Percentiles rank a stretch among this genome's conserved stretches.
Evolutionary conservation across 2,329 filamentous ascomycete genomes (phyloP).

Genomic region (Fusarium sp.): DNA sequence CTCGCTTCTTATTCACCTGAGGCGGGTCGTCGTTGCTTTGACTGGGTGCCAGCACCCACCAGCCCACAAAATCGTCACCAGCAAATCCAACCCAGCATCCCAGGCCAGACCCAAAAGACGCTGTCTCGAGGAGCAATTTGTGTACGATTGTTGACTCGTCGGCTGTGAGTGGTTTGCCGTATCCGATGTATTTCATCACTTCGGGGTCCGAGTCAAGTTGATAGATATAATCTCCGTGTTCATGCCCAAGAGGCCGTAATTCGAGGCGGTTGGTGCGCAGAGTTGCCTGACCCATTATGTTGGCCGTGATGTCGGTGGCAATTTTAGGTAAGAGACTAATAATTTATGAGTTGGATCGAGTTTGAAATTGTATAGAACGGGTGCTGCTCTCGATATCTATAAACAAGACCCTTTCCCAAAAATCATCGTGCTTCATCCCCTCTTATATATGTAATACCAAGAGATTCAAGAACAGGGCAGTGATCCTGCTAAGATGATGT

Average conservation of each 20-base stretch:
- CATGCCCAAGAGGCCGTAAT: conserved; percentile 30
- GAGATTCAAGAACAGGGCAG: conserved; percentile 18
- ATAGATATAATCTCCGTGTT: conserved; percentile 38
- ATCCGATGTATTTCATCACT: conserved; percentile 44
- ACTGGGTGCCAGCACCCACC: conserved; percentile 48
- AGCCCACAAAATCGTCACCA: conserved; percentile 48
- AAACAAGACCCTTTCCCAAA: background rate
- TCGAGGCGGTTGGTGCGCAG: conserved; percentile 37
- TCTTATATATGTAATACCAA: conserved; percentile 34
- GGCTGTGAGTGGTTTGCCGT: conserved; percentile 37
- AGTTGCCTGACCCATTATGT: conserved; percentile 37
- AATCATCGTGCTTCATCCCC: conserved; percentile 11
- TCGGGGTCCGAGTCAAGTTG: conserved; percentile 37
- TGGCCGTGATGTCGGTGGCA: background rate
- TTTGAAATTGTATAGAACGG: background rate
- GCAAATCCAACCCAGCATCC: conserved; percentile 40
- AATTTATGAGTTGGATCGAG: background rate
- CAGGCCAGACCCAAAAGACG: conserved; percentile 34
- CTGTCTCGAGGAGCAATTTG: conserved; percentile 42
- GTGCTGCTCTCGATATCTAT: background rate
- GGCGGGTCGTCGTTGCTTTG: conserved; percentile 29
- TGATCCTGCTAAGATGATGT: conserved; percentile 16
- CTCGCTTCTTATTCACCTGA: conserved; percentile 24
- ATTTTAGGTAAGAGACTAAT: background rate
- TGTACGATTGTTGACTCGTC: conserved; percentile 40